These are phyloP conservation scores for Chernovozyma aurita DNA, from an alignment of 1,139 yeast species.

Conservation along the genomic window DNA sequence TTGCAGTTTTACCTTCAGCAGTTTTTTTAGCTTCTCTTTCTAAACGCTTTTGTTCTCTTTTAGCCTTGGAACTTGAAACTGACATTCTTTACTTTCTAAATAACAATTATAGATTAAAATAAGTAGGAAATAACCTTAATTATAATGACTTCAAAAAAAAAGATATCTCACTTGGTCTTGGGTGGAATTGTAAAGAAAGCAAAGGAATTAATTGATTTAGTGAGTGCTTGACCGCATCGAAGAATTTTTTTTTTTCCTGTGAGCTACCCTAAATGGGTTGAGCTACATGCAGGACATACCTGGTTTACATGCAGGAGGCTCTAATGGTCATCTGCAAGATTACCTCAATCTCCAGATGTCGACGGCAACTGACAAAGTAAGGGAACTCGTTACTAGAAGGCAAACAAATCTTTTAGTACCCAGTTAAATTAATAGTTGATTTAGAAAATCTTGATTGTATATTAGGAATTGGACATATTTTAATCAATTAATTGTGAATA, in stretches of 20 bases:
- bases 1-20: conserved; percentile 66
- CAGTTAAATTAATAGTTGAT: too few relatives aligned
- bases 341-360: background rate
- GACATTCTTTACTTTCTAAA: conserved; percentile 30
- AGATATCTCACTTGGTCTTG: too few relatives aligned
- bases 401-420: too few relatives aligned
- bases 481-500: too few relatives aligned
- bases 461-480: too few relatives aligned
- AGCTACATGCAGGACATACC: background rate
- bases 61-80: conserved; percentile 89
- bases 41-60: conserved; percentile 84
- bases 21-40: conserved; percentile 61
- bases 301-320: too few relatives aligned
- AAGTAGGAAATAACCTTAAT: too few relatives aligned
- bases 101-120: too few relatives aligned
- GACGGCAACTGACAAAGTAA: too few relatives aligned
- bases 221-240: background rate
- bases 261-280: background rate
- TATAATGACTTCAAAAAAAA: too few relatives aligned
- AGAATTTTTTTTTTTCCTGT: conserved; percentile 2
- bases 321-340: conserved; percentile 1
- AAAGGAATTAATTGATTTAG: background rate
- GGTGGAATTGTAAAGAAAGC: background rate
- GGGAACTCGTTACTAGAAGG: too few relatives aligned
- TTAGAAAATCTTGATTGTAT: too few relatives aligned